These are phyloP conservation scores for Echium plantagineum DNA, from an alignment of 257 asterid genomes.

Conservation along the genomic window DNA sequence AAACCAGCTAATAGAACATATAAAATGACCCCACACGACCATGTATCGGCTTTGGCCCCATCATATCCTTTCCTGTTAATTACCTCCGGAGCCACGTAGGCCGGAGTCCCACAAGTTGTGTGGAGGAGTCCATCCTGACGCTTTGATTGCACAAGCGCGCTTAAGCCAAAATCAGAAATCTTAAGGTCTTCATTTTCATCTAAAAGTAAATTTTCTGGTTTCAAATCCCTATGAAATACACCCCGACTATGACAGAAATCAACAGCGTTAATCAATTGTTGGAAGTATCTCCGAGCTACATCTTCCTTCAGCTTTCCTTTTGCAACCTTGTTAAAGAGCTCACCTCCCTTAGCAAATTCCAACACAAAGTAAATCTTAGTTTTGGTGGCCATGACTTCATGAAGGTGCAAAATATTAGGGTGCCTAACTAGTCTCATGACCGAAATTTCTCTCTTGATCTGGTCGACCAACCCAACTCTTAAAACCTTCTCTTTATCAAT, in stretches of 20 bases:
- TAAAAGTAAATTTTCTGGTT: constrained; percentile 63
- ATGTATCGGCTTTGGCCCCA: constrained; percentile 63
- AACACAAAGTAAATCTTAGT: constrained; percentile 69
- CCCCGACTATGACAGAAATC: constrained; percentile 84
- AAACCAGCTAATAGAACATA: constrained; percentile 62
- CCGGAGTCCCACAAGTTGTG: constrained; percentile 83
- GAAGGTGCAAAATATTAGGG: constrained; percentile 52
- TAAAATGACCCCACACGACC: constrained; percentile 83
- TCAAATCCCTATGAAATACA: constrained; percentile 76
- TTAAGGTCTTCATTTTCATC: constrained; percentile 60
- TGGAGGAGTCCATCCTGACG: constrained; percentile 71
- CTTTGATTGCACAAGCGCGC: constrained; percentile 56
- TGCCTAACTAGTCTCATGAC: constrained; percentile 63
- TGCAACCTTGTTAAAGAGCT: constrained; percentile 56
- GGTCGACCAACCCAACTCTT: constrained; percentile 44
- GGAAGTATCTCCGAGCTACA: constrained; percentile 44
- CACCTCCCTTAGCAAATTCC: constrained; percentile 81
- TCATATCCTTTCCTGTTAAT: constrained; percentile 64
- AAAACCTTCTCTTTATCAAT: constrained; percentile 55
- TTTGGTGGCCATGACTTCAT: constrained; percentile 83
- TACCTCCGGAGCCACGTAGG: constrained; percentile 84
- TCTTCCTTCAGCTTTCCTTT: constrained; percentile 62
- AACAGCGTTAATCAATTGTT: constrained; percentile 53
- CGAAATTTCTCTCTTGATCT: constrained; percentile 64
- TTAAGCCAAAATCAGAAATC: constrained; percentile 72